Evolutionary conservation across 2,329 filamentous ascomycete genomes (phyloP).

Genomic region (Cryphonectria carpinicola): DNA sequence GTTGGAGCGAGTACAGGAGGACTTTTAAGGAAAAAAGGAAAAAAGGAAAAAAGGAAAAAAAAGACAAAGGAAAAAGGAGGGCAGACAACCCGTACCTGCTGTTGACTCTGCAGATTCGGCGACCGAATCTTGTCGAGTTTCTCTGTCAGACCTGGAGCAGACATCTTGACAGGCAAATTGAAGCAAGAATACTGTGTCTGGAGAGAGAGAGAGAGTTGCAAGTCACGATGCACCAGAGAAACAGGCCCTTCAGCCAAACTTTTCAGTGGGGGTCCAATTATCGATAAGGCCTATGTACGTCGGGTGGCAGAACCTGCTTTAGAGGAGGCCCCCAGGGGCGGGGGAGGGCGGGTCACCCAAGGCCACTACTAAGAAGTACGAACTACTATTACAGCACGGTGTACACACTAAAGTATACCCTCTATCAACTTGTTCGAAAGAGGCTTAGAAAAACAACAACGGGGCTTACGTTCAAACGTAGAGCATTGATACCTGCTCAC

Average conservation of each 20-base stretch:
- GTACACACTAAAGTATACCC: not conserved
- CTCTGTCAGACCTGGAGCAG: constrained; percentile 69
- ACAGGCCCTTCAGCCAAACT: constrained; percentile 17
- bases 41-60: no score
- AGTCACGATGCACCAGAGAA: constrained; percentile 10
- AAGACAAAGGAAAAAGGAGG: not conserved
- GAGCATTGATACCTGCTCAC: not conserved
- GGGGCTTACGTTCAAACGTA: no score
- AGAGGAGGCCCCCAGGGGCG: not conserved
- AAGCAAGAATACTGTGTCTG: not conserved
- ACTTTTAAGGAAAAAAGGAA: constrained; percentile 31
- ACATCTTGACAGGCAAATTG: constrained; percentile 43
- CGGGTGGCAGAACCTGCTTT: not conserved
- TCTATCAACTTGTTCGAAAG: not conserved
- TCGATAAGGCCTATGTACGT: constrained; percentile 21
- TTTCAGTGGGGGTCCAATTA: constrained; percentile 28
- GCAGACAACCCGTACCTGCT: constrained; percentile 67
- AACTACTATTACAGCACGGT: not conserved
- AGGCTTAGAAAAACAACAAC: not conserved
- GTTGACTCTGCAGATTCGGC: constrained; percentile 92
- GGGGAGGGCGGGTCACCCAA: not conserved
- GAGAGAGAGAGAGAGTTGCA: not conserved
- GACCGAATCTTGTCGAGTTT: constrained; percentile 97
- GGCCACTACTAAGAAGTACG: not conserved
- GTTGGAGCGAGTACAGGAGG: constrained; percentile 31